Evolutionary conservation across 2,329 filamentous ascomycete genomes (phyloP).

Genomic region (Didymella exigua): DNA sequence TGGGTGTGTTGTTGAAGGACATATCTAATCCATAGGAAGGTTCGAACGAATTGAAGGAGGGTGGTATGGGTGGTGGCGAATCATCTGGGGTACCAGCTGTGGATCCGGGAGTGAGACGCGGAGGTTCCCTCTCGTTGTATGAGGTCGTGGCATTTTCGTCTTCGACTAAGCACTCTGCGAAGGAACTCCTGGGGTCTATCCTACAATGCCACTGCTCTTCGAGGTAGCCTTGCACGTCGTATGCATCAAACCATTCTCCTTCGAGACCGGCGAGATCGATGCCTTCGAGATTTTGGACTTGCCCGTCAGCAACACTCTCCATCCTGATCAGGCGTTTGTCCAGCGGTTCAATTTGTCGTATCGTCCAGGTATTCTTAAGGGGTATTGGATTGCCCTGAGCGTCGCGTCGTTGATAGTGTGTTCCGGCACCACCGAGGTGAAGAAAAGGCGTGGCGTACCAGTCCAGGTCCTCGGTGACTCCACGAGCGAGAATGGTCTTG

Average conservation of each 20-base stretch:
- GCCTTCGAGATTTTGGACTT: constrained; percentile 29
- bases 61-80: neutral
- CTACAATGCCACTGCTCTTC: constrained; percentile 63
- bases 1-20: constrained; percentile 12
- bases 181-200: constrained; percentile 66
- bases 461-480: constrained; percentile 59
- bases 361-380: constrained; percentile 38
- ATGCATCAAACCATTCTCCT: constrained; percentile 76
- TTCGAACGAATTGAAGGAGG: neutral
- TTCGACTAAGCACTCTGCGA: constrained; percentile 56
- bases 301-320: constrained; percentile 23
- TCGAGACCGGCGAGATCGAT: constrained; percentile 68
- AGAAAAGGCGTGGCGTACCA: constrained; percentile 67
- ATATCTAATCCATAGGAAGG: constrained; percentile 36
- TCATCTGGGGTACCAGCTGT: constrained; percentile 9
- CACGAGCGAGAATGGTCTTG: constrained; percentile 47
- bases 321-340: constrained; percentile 34
- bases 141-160: constrained; percentile 21
- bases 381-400: constrained; percentile 45
- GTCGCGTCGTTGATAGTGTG: constrained; percentile 61
- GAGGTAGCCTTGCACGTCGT: constrained; percentile 78
- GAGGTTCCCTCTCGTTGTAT: constrained; percentile 15
- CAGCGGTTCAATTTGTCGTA: constrained; percentile 43
- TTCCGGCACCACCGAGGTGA: constrained; percentile 70
- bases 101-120: constrained; percentile 3